Percentiles rank a stretch among this genome's conserved stretches.
Conservation (phyloP, 202 grass and related monocot genomes). For the Panicum virgatum region DNA sequence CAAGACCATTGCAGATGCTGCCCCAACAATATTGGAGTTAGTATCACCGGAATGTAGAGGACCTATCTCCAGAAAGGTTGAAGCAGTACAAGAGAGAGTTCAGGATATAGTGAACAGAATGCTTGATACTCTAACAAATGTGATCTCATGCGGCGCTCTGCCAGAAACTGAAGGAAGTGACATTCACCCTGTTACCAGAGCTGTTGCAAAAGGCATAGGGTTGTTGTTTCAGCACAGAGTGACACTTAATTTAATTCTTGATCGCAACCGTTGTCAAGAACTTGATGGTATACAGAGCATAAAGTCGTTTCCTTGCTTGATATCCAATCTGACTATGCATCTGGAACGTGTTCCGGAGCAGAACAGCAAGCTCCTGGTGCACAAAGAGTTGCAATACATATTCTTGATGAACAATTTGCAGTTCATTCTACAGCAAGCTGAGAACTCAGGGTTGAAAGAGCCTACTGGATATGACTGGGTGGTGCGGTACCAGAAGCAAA, state of each 20-base stretch:
- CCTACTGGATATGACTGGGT: background rate
- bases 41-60: slow-evolving; percentile 11
- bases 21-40: slow-evolving; percentile 11
- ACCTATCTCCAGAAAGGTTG: background rate
- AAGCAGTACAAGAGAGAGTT: background rate
- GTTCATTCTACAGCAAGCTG: background rate
- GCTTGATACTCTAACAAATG: slow-evolving; percentile 3
- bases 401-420: slow-evolving; percentile 29
- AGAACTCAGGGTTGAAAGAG: background rate
- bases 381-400: background rate
- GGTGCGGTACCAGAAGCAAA: background rate
- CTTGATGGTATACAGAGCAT: background rate
- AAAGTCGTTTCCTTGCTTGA: background rate
- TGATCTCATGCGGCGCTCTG: background rate
- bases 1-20: background rate
- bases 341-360: background rate
- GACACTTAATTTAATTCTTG: slow-evolving; percentile 16
- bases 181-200: slow-evolving; percentile 27
- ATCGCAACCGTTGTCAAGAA: background rate
- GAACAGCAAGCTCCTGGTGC: background rate
- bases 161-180: slow-evolving; percentile 9
- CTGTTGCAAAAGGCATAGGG: slow-evolving; percentile 6
- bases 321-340: slow-evolving; percentile 7
- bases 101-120: background rate
- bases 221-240: slow-evolving; percentile 1